These are phyloP conservation scores for Ustilago sp. DNA, from an alignment of 1,284 basidiomycete genomes.

Conservation along the genomic window DNA sequence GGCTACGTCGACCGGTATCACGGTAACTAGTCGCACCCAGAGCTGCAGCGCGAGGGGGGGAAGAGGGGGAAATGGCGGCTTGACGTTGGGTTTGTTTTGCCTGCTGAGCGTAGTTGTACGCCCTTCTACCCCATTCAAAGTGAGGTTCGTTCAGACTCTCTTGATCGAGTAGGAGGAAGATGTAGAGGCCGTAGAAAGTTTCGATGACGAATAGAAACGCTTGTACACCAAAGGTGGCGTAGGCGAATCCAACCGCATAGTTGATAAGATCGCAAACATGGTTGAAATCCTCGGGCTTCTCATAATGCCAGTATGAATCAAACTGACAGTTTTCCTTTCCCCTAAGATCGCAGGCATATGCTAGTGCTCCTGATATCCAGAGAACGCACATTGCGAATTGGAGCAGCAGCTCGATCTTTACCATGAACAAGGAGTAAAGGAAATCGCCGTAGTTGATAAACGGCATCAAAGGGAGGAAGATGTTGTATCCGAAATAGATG, in stretches of 20 bases:
- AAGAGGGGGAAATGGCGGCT: conserved; percentile 12
- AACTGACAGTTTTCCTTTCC: conserved; percentile 69
- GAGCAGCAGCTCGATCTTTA: conserved; percentile 68
- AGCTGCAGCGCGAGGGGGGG: conserved; percentile 21
- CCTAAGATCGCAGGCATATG: conserved; percentile 68
- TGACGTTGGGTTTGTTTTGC: conserved; percentile 24
- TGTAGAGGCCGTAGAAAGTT: conserved; percentile 61
- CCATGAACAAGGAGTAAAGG: conserved; percentile 66
- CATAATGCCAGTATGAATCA: conserved; percentile 70
- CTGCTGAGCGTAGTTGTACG: conserved; percentile 62
- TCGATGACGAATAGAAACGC: conserved; percentile 63
- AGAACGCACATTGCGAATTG: conserved; percentile 68
- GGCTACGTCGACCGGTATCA: conserved; percentile 22
- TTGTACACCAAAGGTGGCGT: conserved; percentile 69
- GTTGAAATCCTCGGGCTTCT: conserved; percentile 68
- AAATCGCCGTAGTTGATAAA: conserved; percentile 69
- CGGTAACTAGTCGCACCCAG: conserved; percentile 21
- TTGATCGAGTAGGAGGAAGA: conserved; percentile 70
- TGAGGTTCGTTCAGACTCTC: conserved; percentile 73
- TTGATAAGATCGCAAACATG: conserved; percentile 70
- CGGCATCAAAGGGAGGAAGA: conserved; percentile 66
- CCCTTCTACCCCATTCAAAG: conserved; percentile 66
- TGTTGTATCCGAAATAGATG: conserved; percentile 69
- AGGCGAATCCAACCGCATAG: conserved; percentile 67
- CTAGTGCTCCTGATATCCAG: conserved; percentile 70